Base-by-base conservation (phyloP, 805 yeast genomes). In the Maudiozyma saulgeensis region DNA sequence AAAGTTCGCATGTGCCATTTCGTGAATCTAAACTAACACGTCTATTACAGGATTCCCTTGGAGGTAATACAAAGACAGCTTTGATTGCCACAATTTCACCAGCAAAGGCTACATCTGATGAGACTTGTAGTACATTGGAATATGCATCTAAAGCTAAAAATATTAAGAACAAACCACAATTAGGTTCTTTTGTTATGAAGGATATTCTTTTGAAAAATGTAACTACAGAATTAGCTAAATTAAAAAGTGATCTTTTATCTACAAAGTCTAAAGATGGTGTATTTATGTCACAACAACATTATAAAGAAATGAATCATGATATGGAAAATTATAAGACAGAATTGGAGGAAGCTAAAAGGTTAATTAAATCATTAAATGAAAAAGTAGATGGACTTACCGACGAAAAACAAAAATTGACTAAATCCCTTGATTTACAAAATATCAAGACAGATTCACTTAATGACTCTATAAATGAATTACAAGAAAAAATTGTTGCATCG, bases 51-150 rank as follows among this genome's bases (percentile, higher is more conserved):
- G 93, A 85, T 58, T 83, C 90, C 0, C 70, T 90, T 3, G 97
- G 97, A 2, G 96, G 96, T 1, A 75, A 80, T 49, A 88, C 96
- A 0, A 84, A 86, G 59, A 89, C 97, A 0, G 82, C 90, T 32
- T 73, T 89, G 49, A 85, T 89, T 25, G 95, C 96, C 1, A 89
- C 96, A 0, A 76, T 89, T 2, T 86, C 95, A 7, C 95, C 96
- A 0, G 95, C 95, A 0, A 76, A 76, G 51, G 72, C 79, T 28
- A 85, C 84, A 51, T 69, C 80, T n/a, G 90, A 84, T 28, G 96
- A 89, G 62, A 86, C 96, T 0, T 63, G 83, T 41, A 84, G 93
- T 55, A 89, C 96, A 0, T 71, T 89, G 46, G 93, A 87, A 55
- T 89, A 89, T 64, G 96, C 96, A 3, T 79, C 82, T 47, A 81